These are phyloP conservation scores for Lasiodiplodia theobromae DNA, from an alignment of 2,329 filamentous ascomycete genomes.

Conservation along the genomic window DNA sequence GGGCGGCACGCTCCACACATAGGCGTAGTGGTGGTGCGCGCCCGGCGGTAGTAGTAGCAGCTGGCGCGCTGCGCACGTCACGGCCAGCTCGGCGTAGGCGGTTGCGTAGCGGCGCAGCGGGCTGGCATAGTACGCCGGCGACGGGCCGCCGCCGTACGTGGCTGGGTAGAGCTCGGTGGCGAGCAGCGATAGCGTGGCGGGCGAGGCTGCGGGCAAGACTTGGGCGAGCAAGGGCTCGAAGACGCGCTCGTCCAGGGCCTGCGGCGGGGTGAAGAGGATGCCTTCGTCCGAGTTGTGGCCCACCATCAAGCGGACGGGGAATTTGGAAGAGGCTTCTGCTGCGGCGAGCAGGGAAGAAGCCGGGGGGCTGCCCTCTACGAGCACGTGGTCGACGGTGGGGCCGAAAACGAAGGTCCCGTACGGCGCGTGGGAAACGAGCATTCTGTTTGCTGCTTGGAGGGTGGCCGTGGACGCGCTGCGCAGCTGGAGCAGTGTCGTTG, in stretches of 20 bases:
- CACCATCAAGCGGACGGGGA: not conserved
- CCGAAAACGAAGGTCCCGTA: constrained; percentile 28
- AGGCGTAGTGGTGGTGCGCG: not conserved
- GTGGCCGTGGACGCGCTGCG: not conserved
- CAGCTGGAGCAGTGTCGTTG: not conserved
- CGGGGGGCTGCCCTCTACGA: constrained; percentile 39
- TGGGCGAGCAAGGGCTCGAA: not conserved
- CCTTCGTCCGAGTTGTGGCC: constrained; percentile 11
- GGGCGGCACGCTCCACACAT: not conserved
- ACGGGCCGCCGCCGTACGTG: not conserved
- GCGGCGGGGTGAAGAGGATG: not conserved
- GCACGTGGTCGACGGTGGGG: constrained; percentile 44
- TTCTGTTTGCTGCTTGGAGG: not conserved
- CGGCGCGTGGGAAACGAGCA: not conserved
- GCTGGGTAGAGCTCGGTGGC: not conserved
- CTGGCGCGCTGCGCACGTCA: not conserved
- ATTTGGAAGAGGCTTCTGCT: not conserved
- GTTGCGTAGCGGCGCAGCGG: constrained; percentile 3
- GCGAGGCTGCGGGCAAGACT: not conserved
- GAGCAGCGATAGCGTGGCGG: not conserved
- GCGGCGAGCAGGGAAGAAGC: not conserved
- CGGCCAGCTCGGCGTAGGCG: not conserved
- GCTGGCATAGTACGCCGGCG: not conserved
- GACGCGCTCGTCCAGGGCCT: not conserved
- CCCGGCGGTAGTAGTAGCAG: not conserved